Conservation (phyloP, 768 basidiomycete species). For the Boletellus sp. region DNA sequence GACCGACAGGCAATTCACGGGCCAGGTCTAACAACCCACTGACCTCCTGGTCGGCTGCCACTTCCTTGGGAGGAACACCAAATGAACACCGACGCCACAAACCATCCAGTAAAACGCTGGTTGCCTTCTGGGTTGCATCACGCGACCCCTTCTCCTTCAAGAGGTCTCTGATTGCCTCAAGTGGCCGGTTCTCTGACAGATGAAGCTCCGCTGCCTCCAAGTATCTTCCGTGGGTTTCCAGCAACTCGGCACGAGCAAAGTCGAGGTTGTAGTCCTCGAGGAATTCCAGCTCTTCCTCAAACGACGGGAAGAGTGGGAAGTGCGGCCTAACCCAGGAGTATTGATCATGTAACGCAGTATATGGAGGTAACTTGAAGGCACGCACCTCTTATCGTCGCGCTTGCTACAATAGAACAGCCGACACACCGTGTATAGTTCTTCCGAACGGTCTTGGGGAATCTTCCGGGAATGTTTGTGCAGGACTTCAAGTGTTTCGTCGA, state of each 20-base stretch:
- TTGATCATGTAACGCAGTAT: neutral
- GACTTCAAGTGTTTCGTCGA: constrained; percentile 52
- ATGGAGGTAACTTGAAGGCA: neutral
- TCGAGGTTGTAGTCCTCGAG: constrained; percentile 53
- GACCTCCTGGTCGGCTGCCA: constrained; percentile 5
- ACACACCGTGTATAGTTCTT: constrained; percentile 41
- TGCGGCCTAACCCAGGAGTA: constrained; percentile 37
- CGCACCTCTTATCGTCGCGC: constrained; percentile 18
- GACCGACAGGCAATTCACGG: constrained; percentile 7
- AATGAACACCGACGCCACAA: constrained; percentile 49
- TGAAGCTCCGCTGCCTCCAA: constrained; percentile 53
- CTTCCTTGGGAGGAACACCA: constrained; percentile 21
- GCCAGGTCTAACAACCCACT: constrained; percentile 26
- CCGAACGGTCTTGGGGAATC: constrained; percentile 31
- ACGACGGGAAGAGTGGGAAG: constrained; percentile 45
- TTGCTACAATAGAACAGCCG: constrained; percentile 43
- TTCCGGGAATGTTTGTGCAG: constrained; percentile 33
- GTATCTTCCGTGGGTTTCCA: constrained; percentile 40
- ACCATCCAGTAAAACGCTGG: constrained; percentile 37
- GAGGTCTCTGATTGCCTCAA: constrained; percentile 47
- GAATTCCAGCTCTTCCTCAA: constrained; percentile 53
- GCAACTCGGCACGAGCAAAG: constrained; percentile 42
- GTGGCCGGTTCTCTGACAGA: constrained; percentile 42
- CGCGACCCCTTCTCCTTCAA: constrained; percentile 31
- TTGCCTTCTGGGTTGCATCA: constrained; percentile 34